Base-by-base conservation (phyloP, 352 stramenopile genomes). In the Phytophthora pseudosyringae region DNA sequence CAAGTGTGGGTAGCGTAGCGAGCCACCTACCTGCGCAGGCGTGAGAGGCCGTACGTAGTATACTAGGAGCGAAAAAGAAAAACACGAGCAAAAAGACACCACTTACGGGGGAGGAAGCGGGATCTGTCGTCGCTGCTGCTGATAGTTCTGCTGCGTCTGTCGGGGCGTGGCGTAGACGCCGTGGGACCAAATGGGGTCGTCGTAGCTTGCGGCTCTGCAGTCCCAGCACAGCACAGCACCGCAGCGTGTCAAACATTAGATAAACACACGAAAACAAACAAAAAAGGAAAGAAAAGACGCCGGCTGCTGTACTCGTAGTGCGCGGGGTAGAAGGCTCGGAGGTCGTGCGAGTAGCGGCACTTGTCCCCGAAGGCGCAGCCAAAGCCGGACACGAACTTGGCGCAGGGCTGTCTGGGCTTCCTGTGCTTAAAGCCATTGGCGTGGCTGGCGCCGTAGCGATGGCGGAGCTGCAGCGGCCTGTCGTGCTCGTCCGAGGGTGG, bases 321-420 rank as follows among this genome's bases (percentile, higher is more conserved):
- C 7, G 43, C 47, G 8, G 70, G 57, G 40, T 69, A 72, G 47
- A 70, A 54, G 4, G 35, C 38, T 51, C 55, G 48, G 3, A 62
- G 16, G 5, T 87, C 74, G 45, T 94, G 86, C 0, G 76, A 86
- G 43, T 78, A 94, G 40, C 63, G 83, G 54, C 86, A 94, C 12
- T 73, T 75, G 31, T 55, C 45, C 4, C 83, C 86, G 29, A 86
- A 92, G 3, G 26, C 32, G 35, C 86, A 94, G 5, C 47, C 74
- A 16, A 75, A 81, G 25, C 60, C 59, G 1, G 71, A 65, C 3
- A 71, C 26, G 50, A 89, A 90, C 44, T 81, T 80, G 6, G 78
- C 59, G 49, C 83, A 91, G 3, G 50, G 33, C 29, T 66, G 44
- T 45, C 32, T 44, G 2, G 54, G 28, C 31, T 69, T 68, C 54